A percentile compares a stretch with the other conserved stretches of the same genome.
Conservation (phyloP, 345 rosid genomes). For the Hibiscus mutabilis region DNA sequence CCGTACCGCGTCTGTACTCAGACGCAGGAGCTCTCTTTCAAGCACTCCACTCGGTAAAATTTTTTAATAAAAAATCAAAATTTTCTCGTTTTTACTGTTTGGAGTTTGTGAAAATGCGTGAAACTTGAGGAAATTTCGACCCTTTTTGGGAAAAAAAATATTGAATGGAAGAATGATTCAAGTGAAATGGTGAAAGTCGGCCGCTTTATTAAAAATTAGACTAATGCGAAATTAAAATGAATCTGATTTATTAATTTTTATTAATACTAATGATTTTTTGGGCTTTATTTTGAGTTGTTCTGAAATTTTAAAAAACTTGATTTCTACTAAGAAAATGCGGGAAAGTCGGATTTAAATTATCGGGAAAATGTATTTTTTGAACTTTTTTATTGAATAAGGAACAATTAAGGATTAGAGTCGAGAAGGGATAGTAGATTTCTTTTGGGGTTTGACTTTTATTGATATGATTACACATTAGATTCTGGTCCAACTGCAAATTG, state of each 20-base stretch:
- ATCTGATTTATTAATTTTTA: not conserved
- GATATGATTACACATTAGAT: not conserved
- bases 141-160: too few species aligned
- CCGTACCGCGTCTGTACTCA: not conserved
- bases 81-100: not conserved
- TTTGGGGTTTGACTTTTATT: conserved; percentile 6
- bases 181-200: not conserved
- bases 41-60: conserved; percentile 33
- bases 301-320: not conserved
- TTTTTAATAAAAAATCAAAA: not conserved
- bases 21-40: not conserved
- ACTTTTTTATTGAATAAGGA: not conserved
- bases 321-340: conserved; percentile 14
- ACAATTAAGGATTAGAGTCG: not conserved
- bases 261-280: not conserved
- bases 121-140: not conserved
- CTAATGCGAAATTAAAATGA: not conserved
- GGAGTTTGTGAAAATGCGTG: conserved; percentile 7
- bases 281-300: not conserved
- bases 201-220: not conserved
- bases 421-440: not conserved
- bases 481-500: not conserved
- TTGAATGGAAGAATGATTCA: not conserved
- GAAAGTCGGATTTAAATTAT: conserved; percentile 4
- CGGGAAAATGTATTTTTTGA: too few species aligned